Base-by-base conservation (phyloP, 108 stramenopile species). In the Nitzschia putrida region DNA sequence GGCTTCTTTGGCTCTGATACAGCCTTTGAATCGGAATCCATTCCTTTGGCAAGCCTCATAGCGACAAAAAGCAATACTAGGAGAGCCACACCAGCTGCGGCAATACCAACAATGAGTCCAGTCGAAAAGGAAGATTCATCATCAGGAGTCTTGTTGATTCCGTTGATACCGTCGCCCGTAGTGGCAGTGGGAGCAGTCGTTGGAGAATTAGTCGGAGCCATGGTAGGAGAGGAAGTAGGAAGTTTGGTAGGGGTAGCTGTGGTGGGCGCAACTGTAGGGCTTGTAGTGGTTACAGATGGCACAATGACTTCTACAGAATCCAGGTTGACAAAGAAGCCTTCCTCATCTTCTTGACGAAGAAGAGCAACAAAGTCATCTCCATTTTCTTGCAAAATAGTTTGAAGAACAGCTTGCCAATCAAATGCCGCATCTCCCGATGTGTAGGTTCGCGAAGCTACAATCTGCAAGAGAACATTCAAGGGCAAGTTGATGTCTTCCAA, bases 41-140 rank as follows among this genome's bases (percentile, higher is more conserved):
- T 24, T 34, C 26, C 50, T 40, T 37, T 49, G n/a, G 16, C 25
- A 57, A 57, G 42, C 12, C 14, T 18, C 14, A 49, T 16, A 5
- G 47, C 47, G 3, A 49, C 47, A 49, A 44, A 29, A 0, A 58
- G 13, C 18, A 43, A 44, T 42, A 64, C 49, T 18, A 64, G 13
- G 29, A 73, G 22, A 21, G 65, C 61, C 56, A 50, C 42, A 49
- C 55, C 64, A 8, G 42, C 63, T 10, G 53, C 54, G 20, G 72
- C 54, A 40, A 73, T 57, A 13, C 64, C 72, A 23, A 65, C 53
- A 39, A 73, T 73, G 1, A 45, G 44, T 55, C 61, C 71, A 53
- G 43, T 39, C 13, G 71, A 72, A 37, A 37, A 63, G 12, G 44
- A 13, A 6, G 18, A 13, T 2, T 7, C 44, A 29, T 61, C 60